Percentiles rank a stretch among this genome's conserved stretches.
These are phyloP conservation scores for Phycomyces blakesleeanus DNA, from an alignment of 192 early-diverging fungal genomes.

Conservation along the genomic window DNA sequence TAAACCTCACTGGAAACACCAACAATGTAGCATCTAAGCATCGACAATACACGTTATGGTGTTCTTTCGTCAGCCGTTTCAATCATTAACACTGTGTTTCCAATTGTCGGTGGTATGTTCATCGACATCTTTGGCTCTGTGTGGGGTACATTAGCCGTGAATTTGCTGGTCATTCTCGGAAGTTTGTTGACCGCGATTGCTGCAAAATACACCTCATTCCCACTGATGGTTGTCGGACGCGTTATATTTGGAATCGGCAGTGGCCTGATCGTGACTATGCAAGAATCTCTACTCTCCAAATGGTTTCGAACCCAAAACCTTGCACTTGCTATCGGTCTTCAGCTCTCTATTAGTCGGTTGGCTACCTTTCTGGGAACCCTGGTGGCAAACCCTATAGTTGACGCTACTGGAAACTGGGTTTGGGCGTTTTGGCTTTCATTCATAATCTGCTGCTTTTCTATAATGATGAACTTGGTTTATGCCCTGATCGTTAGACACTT, in stretches of 20 bases:
- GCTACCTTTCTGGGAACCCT: constrained; percentile 68
- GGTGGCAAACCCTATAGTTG: constrained; percentile 57
- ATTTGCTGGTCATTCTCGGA: constrained; percentile 55
- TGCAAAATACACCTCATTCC: constrained; percentile 42
- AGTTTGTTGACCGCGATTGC: constrained; percentile 47
- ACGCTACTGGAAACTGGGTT: constrained; percentile 38
- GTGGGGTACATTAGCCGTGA: constrained; percentile 50
- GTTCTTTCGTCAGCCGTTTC: constrained; percentile 59
- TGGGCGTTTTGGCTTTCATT: constrained; percentile 50
- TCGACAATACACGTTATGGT: constrained; percentile 60
- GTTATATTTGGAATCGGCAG: constrained; percentile 64
- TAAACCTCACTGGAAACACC: too few species aligned
- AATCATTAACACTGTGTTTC: constrained; percentile 57
- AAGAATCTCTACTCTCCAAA: constrained; percentile 72
- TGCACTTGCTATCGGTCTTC: constrained; percentile 66
- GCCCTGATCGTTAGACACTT: constrained; percentile 49
- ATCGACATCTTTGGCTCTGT: constrained; percentile 64
- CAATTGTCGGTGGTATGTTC: constrained; percentile 50
- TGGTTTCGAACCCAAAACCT: constrained; percentile 69
- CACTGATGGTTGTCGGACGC: constrained; percentile 51
- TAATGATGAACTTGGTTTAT: constrained; percentile 66
- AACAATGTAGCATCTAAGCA: constrained; percentile 48
- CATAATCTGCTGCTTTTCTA: constrained; percentile 60
- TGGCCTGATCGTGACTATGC: constrained; percentile 69
- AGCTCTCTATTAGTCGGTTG: constrained; percentile 66